Evolutionary conservation across 768 basidiomycete genomes (phyloP).

Genomic region (Boletellus ananiceps): DNA sequence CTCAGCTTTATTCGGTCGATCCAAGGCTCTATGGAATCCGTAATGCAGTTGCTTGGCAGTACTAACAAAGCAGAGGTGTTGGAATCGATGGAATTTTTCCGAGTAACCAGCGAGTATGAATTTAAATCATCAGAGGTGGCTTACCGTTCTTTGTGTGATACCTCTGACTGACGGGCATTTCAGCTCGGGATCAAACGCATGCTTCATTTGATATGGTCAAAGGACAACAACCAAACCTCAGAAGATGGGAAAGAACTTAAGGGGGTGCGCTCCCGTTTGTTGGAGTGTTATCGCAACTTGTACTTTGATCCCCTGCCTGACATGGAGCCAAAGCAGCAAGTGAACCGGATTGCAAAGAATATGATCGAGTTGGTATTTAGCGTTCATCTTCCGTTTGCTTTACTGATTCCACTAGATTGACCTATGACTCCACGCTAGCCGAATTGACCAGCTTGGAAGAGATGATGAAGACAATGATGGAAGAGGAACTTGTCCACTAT

Average conservation of each 20-base stretch:
- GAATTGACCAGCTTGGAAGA: slow-evolving; percentile 95
- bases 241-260: slow-evolving; percentile 77
- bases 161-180: slow-evolving; percentile 2
- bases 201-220: slow-evolving; percentile 96
- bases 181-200: slow-evolving; percentile 91
- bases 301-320: slow-evolving; percentile 84
- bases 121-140: slow-evolving; percentile 72
- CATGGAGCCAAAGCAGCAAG: slow-evolving; percentile 76
- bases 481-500: slow-evolving; percentile 72
- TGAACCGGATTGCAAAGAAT: slow-evolving; percentile 91
- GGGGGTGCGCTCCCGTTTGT: slow-evolving; percentile 78
- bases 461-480: slow-evolving; percentile 96
- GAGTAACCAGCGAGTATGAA: slow-evolving; percentile 73
- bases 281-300: slow-evolving; percentile 83
- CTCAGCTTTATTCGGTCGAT: slow-evolving; percentile 74
- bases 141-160: background rate
- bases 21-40: slow-evolving; percentile 62
- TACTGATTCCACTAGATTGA: slow-evolving; percentile 50
- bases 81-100: slow-evolving; percentile 88
- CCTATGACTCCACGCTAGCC: slow-evolving; percentile 88
- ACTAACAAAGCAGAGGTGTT: slow-evolving; percentile 81
- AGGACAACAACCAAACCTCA: slow-evolving; percentile 83
- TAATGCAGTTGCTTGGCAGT: slow-evolving; percentile 78
- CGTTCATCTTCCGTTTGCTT: background rate
- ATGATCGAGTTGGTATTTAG: slow-evolving; percentile 78